These are phyloP conservation scores for Geranomyces variabilis DNA, from an alignment of 192 early-diverging fungal genomes.

Conservation along the genomic window DNA sequence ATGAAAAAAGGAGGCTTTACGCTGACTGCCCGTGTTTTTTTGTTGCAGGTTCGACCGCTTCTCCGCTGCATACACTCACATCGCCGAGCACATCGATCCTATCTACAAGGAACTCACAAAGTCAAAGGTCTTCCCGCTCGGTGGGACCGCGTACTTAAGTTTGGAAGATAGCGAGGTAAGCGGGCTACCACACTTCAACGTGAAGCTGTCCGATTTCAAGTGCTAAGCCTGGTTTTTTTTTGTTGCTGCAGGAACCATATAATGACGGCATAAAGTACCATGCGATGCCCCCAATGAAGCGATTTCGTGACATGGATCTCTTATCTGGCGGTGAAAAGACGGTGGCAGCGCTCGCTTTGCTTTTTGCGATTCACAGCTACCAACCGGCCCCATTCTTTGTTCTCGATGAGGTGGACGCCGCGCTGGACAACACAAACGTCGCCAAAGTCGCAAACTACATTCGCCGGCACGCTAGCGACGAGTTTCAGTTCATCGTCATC, in stretches of 20 bases:
- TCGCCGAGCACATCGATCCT: slow-evolving; percentile 88
- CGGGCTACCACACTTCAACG: not conserved
- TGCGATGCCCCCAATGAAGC: slow-evolving; percentile 99
- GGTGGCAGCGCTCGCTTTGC: slow-evolving; percentile 91
- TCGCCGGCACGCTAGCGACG: slow-evolving; percentile 63
- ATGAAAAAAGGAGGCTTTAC: not conserved
- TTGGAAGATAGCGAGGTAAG: slow-evolving; percentile 83
- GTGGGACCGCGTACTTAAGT: slow-evolving; percentile 92
- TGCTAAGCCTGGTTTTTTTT: too few relatives aligned
- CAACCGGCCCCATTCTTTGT: slow-evolving; percentile 99
- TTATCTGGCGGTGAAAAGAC: slow-evolving; percentile 99
- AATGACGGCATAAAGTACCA: slow-evolving; percentile 94
- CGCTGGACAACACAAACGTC: slow-evolving; percentile 96
- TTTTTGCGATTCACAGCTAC: slow-evolving; percentile 95
- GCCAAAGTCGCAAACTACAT: slow-evolving; percentile 90
- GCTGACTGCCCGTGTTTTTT: slow-evolving; percentile 4
- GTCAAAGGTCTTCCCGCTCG: slow-evolving; percentile 82
- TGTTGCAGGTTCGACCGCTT: slow-evolving; percentile 71
- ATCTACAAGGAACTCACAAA: slow-evolving; percentile 96
- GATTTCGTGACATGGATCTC: slow-evolving; percentile 99
- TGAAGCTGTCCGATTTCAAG: not conserved
- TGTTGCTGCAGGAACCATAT: slow-evolving; percentile 75
- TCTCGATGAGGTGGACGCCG: slow-evolving; percentile 98
- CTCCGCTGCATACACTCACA: slow-evolving; percentile 82
- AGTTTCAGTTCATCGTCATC: slow-evolving; percentile 97